Conservation (phyloP, 1,139 yeast genomes). For the Saccharomyces hybrid region DNA sequence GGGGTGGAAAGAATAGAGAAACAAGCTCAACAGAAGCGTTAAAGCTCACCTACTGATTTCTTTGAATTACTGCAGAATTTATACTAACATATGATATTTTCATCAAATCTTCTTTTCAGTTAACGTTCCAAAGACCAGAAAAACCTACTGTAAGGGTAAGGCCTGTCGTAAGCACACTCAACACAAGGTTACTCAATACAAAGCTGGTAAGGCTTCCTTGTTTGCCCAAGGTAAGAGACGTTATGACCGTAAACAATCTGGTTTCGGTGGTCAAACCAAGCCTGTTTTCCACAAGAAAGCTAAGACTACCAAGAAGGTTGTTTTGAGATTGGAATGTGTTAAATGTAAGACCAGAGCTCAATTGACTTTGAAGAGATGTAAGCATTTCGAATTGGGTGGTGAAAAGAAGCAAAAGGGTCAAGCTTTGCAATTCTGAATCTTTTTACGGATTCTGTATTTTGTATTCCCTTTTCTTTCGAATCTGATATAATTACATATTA, state of each 20-base stretch:
- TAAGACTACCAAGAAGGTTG: conserved; percentile 99
- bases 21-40: background rate
- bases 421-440: conserved; percentile 82
- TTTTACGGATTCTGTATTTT: conserved; percentile 16
- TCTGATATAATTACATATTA: conserved; percentile 12
- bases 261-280: conserved; percentile 99
- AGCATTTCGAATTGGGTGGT: conserved; percentile 99
- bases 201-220: conserved; percentile 99
- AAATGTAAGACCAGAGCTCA: conserved; percentile 98
- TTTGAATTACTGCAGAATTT: background rate
- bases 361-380: conserved; percentile 97
- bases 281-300: conserved; percentile 99
- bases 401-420: conserved; percentile 99
- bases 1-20: background rate
- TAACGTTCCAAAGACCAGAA: conserved; percentile 99
- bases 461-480: conserved; percentile 16
- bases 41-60: background rate
- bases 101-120: conserved; percentile 39
- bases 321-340: conserved; percentile 97
- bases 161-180: conserved; percentile 99
- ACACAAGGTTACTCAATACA: conserved; percentile 99
- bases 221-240: conserved; percentile 99
- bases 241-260: conserved; percentile 99
- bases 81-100: conserved; percentile 12
- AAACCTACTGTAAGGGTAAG: conserved; percentile 99